phyloP scores from a whole-genome alignment of 768 basidiomycete species.

The Russula sp. region DNA sequence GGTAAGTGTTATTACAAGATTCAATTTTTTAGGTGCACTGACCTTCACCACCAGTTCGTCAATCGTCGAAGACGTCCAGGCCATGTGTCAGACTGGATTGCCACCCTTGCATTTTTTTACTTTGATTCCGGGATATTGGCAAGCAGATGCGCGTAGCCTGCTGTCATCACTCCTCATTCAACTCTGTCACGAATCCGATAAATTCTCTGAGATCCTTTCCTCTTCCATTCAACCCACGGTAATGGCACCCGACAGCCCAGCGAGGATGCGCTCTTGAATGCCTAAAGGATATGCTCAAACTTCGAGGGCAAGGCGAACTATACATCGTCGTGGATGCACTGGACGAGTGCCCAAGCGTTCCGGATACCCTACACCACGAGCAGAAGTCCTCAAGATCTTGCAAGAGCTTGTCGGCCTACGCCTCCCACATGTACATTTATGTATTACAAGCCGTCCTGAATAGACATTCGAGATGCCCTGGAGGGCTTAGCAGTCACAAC shows the following conservation, averaged over 20 bases:
- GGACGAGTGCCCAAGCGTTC: not conserved
- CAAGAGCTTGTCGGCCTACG: not conserved
- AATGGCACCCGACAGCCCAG: not conserved
- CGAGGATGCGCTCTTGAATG: not conserved
- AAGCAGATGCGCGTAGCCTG: not conserved
- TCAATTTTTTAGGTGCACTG: not conserved
- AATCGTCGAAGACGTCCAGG: not conserved
- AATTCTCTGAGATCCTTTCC: not conserved
- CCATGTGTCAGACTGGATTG: not conserved
- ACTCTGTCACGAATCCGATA: not conserved
- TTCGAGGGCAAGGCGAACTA: not conserved
- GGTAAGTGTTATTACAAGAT: not conserved
- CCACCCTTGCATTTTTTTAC: not conserved
- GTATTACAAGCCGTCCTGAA: not conserved
- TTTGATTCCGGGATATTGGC: not conserved
- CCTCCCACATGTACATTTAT: not conserved
- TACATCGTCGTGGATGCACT: not conserved
- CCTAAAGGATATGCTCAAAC: not conserved
- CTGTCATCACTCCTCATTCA: not conserved
- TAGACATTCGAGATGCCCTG: not conserved
- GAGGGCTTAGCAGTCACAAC: not conserved
- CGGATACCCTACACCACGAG: not conserved
- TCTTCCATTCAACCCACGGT: not conserved
- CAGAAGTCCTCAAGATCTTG: not conserved
- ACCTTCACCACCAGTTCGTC: not conserved